Percentiles rank a stretch among this genome's conserved stretches.
phyloP scores from a whole-genome alignment of 2,329 filamentous ascomycete genomes.

The Cladosporium sp. region DNA sequence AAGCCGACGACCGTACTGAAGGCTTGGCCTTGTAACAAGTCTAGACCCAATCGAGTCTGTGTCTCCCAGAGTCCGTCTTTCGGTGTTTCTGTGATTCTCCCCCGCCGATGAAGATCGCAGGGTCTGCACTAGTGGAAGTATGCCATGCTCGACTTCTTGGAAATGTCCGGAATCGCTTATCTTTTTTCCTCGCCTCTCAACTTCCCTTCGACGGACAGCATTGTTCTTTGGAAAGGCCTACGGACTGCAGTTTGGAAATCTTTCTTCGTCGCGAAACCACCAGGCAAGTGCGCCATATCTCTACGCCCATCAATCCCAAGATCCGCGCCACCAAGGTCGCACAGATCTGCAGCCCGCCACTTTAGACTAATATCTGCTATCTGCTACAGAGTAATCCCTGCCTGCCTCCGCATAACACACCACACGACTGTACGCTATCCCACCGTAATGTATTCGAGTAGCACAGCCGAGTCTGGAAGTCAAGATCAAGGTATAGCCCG shows the following conservation, averaged over 20 bases:
- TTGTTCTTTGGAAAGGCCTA: not conserved
- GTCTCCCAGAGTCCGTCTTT: not conserved
- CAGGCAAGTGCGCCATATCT: not conserved
- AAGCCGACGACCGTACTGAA: not conserved
- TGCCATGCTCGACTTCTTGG: conserved; percentile 6
- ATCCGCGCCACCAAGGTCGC: not conserved
- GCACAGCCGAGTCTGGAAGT: conserved; percentile 12
- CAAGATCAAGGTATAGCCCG: conserved; percentile 22
- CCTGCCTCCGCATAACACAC: not conserved
- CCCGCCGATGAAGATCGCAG: not conserved
- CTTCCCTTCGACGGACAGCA: not conserved
- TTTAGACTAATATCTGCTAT: not conserved
- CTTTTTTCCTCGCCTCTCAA: not conserved
- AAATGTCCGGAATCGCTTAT: conserved; percentile 1
- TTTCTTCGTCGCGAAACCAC: not conserved
- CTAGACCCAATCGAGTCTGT: not conserved
- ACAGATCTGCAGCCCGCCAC: not conserved
- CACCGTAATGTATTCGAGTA: conserved; percentile 17
- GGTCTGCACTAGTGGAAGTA: conserved; percentile 3
- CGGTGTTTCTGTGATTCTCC: not conserved
- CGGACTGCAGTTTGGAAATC: not conserved
- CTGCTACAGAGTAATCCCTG: not conserved
- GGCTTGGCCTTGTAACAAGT: not conserved
- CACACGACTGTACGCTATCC: conserved; percentile 16
- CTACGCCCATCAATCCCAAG: not conserved